Evolutionary conservation across 176 grass and related monocot genomes (phyloP).

Genomic region (Carex cristatella): DNA sequence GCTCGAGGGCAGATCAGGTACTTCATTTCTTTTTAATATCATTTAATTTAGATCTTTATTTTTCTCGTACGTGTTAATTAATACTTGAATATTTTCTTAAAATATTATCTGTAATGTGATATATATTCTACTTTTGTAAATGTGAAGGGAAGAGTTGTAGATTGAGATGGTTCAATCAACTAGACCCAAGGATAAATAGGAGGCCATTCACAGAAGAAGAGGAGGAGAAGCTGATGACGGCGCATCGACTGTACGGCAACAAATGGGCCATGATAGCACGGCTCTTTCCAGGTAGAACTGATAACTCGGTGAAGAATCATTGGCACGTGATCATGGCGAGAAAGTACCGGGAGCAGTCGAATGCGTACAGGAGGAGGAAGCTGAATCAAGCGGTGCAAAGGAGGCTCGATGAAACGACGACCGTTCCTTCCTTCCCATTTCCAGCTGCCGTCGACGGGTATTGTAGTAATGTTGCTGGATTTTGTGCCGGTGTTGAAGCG

Average conservation of each 20-base stretch:
- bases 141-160: slow-evolving; percentile 87
- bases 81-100: neutral
- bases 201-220: slow-evolving; percentile 70
- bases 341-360: slow-evolving; percentile 80
- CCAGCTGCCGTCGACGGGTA: neutral
- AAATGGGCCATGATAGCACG: slow-evolving; percentile 94
- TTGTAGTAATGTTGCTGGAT: neutral
- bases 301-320: slow-evolving; percentile 95
- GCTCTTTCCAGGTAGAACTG: slow-evolving; percentile 84
- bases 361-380: slow-evolving; percentile 68
- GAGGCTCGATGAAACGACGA: slow-evolving; percentile 36
- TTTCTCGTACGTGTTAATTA: no score
- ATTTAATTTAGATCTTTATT: neutral
- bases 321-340: slow-evolving; percentile 98
- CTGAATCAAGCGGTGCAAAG: slow-evolving; percentile 63
- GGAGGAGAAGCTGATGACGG: slow-evolving; percentile 79
- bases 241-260: slow-evolving; percentile 83
- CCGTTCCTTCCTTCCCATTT: slow-evolving; percentile 1
- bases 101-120: neutral
- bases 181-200: slow-evolving; percentile 83
- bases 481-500: slow-evolving; percentile 2
- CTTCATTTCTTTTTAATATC: neutral
- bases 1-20: slow-evolving; percentile 84
- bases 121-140: neutral
- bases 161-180: slow-evolving; percentile 91